Conservation (phyloP, 2,329 filamentous ascomycete genomes). For the Aspergillus sp. region DNA sequence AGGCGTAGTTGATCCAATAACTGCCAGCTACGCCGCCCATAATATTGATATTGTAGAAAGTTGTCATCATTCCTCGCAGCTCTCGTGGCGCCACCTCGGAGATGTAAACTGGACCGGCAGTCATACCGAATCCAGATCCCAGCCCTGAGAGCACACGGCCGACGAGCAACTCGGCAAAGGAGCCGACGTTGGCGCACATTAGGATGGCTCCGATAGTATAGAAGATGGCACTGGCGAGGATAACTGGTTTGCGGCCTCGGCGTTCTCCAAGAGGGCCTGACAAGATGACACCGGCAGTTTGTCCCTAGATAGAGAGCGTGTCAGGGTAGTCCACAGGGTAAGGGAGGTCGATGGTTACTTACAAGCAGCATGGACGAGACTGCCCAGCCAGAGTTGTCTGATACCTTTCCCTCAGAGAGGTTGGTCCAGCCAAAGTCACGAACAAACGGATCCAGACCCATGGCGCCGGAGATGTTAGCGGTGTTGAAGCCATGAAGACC, state of each 20-base stretch:
- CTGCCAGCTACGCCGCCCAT: constrained; percentile 21
- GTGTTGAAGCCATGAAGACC: constrained; percentile 25
- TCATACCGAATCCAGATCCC: constrained; percentile 20
- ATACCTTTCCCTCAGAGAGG: constrained; percentile 4
- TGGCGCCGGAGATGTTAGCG: constrained; percentile 24
- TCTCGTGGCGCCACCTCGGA: constrained; percentile 75
- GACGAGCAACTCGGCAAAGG: constrained; percentile 16
- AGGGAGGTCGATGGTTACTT: not conserved
- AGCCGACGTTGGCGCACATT: constrained; percentile 21
- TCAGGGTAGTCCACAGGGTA: not conserved
- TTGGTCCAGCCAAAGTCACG: constrained; percentile 19
- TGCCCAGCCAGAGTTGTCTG: constrained; percentile 21
- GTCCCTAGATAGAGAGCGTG: constrained; percentile 5
- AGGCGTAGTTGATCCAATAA: constrained; percentile 25
- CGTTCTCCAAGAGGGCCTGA: constrained; percentile 19
- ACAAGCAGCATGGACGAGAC: constrained; percentile 23
- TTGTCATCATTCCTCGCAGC: constrained; percentile 55
- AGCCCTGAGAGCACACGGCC: constrained; percentile 19
- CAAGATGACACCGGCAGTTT: constrained; percentile 18
- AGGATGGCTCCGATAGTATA: constrained; percentile 21
- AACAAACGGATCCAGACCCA: constrained; percentile 20
- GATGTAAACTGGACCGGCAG: constrained; percentile 75
- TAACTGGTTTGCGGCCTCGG: constrained; percentile 19
- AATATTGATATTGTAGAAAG: constrained; percentile 23
- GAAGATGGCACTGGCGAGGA: constrained; percentile 16